Evolutionary conservation across 768 basidiomycete species (phyloP), one percentile per base, ranked within the genome.

Genomic region (Polyporus arcularius): DNA sequence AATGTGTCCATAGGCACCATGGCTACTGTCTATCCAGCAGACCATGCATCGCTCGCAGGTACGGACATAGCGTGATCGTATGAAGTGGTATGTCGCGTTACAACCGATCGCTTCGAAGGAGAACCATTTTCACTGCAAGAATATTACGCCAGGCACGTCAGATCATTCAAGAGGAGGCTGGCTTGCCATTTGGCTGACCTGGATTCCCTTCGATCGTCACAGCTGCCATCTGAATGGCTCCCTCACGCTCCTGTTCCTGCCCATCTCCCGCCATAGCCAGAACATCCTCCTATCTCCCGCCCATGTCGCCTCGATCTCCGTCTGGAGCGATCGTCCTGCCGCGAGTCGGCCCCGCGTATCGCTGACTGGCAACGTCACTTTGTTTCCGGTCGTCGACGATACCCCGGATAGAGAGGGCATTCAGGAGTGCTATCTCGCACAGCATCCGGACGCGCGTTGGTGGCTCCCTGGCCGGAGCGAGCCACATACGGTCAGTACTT

Each of bases 221-320:
- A 83, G 82, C 67, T 84, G 82, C 67, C 74, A 79, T 62, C 49
- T 64, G 32, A 84, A 84, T 67, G 83, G 83, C 16, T 83, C 82
- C n/a, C 73, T 85, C 55, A 74, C 80, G 4, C 72, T 85, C 18
- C 69, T 85, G 39, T 78, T 84, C 66, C 74, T 85, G 52, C 80
- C 82, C 15, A 84, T 84, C 55, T 82, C 82, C n/a, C 78, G 79
- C 48, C 81, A 83, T 65, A 79, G 78, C 65, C 75, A 76, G 68
- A 84, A 85, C 68, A 76, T 85, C 42, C 66, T 82, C 21, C 71
- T 68, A 26, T 75, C 79, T 3, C 65, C 74, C 5, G 61, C 66
- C 5, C 80, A 77, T 53, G 60, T 75, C 9, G 82, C 81, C 4
- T 81, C 82, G 5, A 74, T 84, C 55, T 78, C 81, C 6, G 68